These are phyloP conservation scores for Nepenthes alata DNA, from an alignment of 179 eudicot genomes.

Conservation along the genomic window DNA sequence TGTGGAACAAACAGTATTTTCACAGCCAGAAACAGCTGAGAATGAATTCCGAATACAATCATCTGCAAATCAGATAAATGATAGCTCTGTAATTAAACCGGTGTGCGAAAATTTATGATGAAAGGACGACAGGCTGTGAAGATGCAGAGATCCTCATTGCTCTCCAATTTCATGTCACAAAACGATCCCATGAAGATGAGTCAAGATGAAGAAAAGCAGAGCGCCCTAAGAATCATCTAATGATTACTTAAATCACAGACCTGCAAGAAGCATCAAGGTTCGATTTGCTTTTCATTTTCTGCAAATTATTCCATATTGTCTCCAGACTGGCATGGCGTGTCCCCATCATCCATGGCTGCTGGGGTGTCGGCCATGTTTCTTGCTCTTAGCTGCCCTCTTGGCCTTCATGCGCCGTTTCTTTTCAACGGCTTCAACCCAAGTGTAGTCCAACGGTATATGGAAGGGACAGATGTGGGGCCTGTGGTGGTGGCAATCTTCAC, in stretches of 20 bases:
- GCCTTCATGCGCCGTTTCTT: conserved; percentile 86
- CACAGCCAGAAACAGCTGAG: too few relatives aligned
- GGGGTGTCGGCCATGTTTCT: conserved; percentile 27
- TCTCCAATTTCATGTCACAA: too few relatives aligned
- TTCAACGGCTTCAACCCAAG: conserved; percentile 84
- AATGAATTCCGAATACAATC: too few relatives aligned
- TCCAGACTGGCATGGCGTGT: conserved; percentile 19
- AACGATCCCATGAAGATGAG: too few relatives aligned
- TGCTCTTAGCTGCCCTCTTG: conserved; percentile 54
- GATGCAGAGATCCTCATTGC: too few relatives aligned
- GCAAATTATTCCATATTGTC: conserved; percentile 31
- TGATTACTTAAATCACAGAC: not conserved
- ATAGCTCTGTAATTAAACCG: too few relatives aligned
- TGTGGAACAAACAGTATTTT: too few relatives aligned
- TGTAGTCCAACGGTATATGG: conserved; percentile 72
- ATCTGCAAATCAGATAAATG: too few relatives aligned
- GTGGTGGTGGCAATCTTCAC: conserved; percentile 38
- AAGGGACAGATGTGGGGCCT: conserved; percentile 64
- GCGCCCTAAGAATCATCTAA: not conserved
- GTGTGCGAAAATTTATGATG: too few relatives aligned
- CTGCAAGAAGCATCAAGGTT: not conserved
- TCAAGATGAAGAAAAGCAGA: too few relatives aligned
- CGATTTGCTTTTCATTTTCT: not conserved
- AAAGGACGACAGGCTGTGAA: too few relatives aligned
- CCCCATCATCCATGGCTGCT: conserved; percentile 24